A percentile compares a stretch with the other conserved stretches of the same genome.
phyloP scores from a whole-genome alignment of 2,329 filamentous ascomycete genomes.

The Scortechinia acanthostroma region DNA sequence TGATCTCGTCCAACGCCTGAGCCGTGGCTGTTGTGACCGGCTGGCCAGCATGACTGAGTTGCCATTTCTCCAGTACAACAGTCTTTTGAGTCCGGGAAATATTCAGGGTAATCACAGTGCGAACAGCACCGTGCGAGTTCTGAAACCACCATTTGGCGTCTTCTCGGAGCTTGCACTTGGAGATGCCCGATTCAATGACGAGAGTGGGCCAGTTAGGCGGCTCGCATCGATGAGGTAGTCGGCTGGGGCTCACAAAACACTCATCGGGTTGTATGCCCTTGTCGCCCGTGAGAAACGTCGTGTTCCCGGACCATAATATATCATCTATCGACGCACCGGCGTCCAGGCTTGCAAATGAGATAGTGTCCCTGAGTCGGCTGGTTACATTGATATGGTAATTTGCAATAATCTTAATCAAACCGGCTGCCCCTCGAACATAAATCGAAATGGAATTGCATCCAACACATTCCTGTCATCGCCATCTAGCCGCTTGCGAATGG shows the following conservation, averaged over 20 bases:
- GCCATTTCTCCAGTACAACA: background rate
- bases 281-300: background rate
- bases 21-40: background rate
- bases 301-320: too few species aligned
- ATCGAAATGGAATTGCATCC: too few species aligned
- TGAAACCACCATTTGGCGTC: background rate
- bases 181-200: background rate
- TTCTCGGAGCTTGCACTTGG: background rate
- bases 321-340: too few species aligned
- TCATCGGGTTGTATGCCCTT: background rate
- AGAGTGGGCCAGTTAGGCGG: background rate
- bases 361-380: too few species aligned
- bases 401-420: too few species aligned
- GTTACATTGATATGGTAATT: too few species aligned
- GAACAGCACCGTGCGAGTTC: background rate
- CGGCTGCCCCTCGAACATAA: too few species aligned
- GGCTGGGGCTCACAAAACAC: background rate
- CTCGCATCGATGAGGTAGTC: background rate
- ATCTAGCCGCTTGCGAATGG: too few species aligned
- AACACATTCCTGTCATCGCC: too few species aligned
- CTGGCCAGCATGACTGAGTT: background rate
- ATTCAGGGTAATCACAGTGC: background rate
- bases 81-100: background rate
- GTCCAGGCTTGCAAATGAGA: too few species aligned
- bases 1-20: background rate